These are phyloP conservation scores for Aspergillus floridensis DNA, from an alignment of 2,329 filamentous ascomycete species.

Conservation along the genomic window DNA sequence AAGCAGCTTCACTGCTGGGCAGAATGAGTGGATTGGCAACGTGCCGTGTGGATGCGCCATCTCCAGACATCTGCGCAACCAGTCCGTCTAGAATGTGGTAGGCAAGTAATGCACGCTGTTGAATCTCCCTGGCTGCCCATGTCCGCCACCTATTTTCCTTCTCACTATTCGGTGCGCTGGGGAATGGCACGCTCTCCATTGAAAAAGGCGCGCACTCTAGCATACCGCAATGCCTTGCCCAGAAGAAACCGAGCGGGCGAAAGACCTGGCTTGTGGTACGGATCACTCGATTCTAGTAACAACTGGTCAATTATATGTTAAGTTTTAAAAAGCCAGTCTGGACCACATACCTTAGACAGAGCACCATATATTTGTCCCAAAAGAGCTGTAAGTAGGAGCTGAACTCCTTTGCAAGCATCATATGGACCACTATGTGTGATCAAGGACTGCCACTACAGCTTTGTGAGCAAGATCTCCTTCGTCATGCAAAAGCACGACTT, in stretches of 20 bases:
- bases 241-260: slow-evolving; percentile 46
- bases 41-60: slow-evolving; percentile 44
- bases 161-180: slow-evolving; percentile 31
- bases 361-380: slow-evolving; percentile 46
- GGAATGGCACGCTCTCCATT: slow-evolving; percentile 33
- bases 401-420: slow-evolving; percentile 45
- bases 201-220: slow-evolving; percentile 38
- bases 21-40: slow-evolving; percentile 42
- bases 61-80: slow-evolving; percentile 45
- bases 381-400: slow-evolving; percentile 45
- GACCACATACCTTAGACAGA: slow-evolving; percentile 36
- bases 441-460: slow-evolving; percentile 41
- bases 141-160: slow-evolving; percentile 43
- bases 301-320: no score
- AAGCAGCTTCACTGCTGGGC: slow-evolving; percentile 41
- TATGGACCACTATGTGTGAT: slow-evolving; percentile 45
- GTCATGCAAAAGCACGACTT: background rate
- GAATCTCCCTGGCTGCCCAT: slow-evolving; percentile 47
- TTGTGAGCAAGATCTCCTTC: slow-evolving; percentile 7
- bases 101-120: slow-evolving; percentile 45
- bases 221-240: slow-evolving; percentile 48
- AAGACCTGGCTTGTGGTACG: slow-evolving; percentile 47
- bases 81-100: slow-evolving; percentile 48
- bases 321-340: background rate
- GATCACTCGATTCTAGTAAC: slow-evolving; percentile 37